Conservation (phyloP, 2,329 filamentous ascomycete genomes). For the Aspergillus sp. region DNA sequence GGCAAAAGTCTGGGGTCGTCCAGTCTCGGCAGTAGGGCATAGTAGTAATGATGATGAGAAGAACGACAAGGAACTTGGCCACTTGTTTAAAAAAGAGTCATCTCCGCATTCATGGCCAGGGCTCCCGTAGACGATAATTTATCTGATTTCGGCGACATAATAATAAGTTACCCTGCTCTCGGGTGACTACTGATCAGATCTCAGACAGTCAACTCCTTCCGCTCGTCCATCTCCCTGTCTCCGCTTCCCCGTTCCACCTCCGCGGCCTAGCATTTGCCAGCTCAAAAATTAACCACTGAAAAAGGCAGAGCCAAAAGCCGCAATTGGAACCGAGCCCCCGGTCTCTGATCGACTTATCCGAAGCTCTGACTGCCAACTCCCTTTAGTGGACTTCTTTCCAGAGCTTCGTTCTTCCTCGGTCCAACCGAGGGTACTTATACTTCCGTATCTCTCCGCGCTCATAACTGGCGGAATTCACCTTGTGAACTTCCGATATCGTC, state of each 20-base stretch:
- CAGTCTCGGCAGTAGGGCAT: background rate
- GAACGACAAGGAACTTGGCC: background rate
- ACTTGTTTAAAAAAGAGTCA: background rate
- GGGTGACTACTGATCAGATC: background rate
- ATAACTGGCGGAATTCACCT: conserved; percentile 11
- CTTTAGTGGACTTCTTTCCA: background rate
- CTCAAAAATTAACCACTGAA: background rate
- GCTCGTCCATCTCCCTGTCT: conserved; percentile 36
- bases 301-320: conserved; percentile 17
- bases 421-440: conserved; percentile 29
- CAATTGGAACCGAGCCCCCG: conserved; percentile 23
- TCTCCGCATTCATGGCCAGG: background rate
- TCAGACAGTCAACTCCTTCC: conserved; percentile 22
- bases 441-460: conserved; percentile 35
- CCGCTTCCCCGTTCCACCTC: conserved; percentile 39
- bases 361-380: conserved; percentile 13
- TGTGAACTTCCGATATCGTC: conserved; percentile 27
- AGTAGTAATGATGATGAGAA: background rate
- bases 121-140: background rate
- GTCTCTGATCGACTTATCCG: conserved; percentile 22
- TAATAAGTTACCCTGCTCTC: background rate
- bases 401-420: conserved; percentile 12
- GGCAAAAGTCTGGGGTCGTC: background rate
- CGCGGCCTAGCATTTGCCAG: conserved; percentile 9
- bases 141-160: background rate